phyloP scores from a whole-genome alignment of 306 rosid genomes.

The Betula pendula region DNA sequence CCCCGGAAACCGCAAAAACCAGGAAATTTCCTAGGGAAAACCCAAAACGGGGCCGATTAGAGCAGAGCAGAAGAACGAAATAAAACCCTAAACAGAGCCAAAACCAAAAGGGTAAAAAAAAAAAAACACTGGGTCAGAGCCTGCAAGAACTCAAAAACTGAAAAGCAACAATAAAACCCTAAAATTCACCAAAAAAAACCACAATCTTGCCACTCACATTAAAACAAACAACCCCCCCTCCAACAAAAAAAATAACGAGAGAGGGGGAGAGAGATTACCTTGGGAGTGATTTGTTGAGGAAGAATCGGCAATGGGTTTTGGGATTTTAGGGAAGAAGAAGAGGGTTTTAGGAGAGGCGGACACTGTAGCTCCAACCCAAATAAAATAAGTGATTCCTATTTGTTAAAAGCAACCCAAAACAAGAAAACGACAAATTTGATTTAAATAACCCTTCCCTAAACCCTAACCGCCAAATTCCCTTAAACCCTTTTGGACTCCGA shows the following conservation, averaged over 20 bases:
- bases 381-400: no score
- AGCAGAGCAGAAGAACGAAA: not conserved
- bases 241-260: not conserved
- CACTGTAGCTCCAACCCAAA: not conserved
- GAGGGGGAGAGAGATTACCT: not conserved
- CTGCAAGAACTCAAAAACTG: not conserved
- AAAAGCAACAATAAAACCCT: not conserved
- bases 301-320: not conserved
- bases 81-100: not conserved
- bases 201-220: not conserved
- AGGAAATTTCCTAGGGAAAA: not conserved
- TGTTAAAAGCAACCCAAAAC: no score
- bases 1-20: conserved; percentile 6
- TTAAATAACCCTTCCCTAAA: conserved; percentile 19
- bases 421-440: not conserved
- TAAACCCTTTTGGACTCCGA: conserved; percentile 15
- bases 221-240: not conserved
- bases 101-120: not conserved
- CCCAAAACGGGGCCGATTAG: not conserved
- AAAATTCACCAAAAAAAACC: not conserved
- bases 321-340: conserved; percentile 1
- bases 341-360: conserved; percentile 12
- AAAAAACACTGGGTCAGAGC: not conserved
- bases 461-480: conserved; percentile 57
- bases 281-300: not conserved